Conservation (phyloP, 1,284 basidiomycete species). For the Mycosarcoma mackinlayi region DNA sequence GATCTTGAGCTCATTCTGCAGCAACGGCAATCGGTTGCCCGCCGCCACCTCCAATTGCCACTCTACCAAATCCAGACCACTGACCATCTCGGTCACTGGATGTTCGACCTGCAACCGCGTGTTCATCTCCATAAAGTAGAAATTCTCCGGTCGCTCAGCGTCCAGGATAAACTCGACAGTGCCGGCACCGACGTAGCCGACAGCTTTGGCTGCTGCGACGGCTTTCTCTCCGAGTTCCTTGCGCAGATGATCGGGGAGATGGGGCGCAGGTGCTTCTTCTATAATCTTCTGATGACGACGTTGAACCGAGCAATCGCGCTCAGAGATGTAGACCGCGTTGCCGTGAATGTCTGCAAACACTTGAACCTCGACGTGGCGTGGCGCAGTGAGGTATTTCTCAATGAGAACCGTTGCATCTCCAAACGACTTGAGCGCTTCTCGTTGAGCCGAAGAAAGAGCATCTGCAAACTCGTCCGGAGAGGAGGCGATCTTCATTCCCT, state of each 20-base stretch:
- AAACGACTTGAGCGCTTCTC: slow-evolving; percentile 73
- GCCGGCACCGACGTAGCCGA: slow-evolving; percentile 93
- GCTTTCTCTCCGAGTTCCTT: slow-evolving; percentile 86
- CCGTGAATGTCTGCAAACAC: slow-evolving; percentile 70
- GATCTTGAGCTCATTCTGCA: slow-evolving; percentile 81
- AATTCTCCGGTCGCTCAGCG: slow-evolving; percentile 40
- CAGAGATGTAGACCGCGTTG: slow-evolving; percentile 87
- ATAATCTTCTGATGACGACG: slow-evolving; percentile 94
- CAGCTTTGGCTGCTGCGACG: slow-evolving; percentile 87
- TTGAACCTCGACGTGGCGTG: slow-evolving; percentile 79
- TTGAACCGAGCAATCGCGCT: slow-evolving; percentile 93
- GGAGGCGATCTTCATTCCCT: slow-evolving; percentile 70
- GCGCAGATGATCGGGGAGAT: slow-evolving; percentile 79
- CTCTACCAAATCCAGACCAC: slow-evolving; percentile 88
- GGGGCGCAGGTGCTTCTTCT: slow-evolving; percentile 93
- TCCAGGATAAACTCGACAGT: slow-evolving; percentile 74
- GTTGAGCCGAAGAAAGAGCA: slow-evolving; percentile 82
- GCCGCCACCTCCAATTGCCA: slow-evolving; percentile 89
- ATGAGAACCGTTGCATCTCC: slow-evolving; percentile 72
- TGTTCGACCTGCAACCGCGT: slow-evolving; percentile 84
- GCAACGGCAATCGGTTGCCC: slow-evolving; percentile 83
- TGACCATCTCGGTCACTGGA: slow-evolving; percentile 94
- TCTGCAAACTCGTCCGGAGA: slow-evolving; percentile 77
- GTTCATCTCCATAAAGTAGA: slow-evolving; percentile 73
- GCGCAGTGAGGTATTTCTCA: slow-evolving; percentile 62